Base-by-base conservation (phyloP, 106 monocot genomes). In the Dioscorea alata region DNA sequence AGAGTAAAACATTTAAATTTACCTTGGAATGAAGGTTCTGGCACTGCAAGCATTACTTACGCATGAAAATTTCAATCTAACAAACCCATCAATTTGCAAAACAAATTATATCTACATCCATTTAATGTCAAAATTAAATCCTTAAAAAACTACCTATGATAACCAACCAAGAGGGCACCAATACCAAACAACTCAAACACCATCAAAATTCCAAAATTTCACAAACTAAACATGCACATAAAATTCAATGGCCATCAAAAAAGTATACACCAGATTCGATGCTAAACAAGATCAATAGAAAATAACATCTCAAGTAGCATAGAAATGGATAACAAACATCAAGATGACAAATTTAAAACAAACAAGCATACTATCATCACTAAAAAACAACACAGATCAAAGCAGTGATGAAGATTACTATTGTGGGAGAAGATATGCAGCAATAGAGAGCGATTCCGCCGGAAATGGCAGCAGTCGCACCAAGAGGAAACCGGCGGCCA, bases 391-490 rank as follows among this genome's bases (percentile, higher is more conserved):
- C 20, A 23, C 35, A 60, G 70, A 70, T 28, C 28, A 51, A 61
- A 49, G 19, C 18, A 16, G 34, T 13, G 35, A 33, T 22, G 17
- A 13, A 28, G 13, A 51, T 59, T 75, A 83, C 87, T 19, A 73
- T 60, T 66, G 42, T 35, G 13, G 69, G 74, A 25, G 87, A 69
- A 23, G 81, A 79, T 48, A 50, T 81, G 73, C 20, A 71, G 52
- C 49, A 84, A 65, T 66, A 82, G 62, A 81, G n/a, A 6, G 74
- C 87, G 52, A 75, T 34, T 24, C 87, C 91, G 15, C 80, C 66
- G n/a, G 86, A 75, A 49, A 84, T 33, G 58, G 79, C 79, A 22
- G 84, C 81, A 42, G 72, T 73, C 4, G 86, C 74, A 4, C 78
- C 81, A 25, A 79, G 51, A 14, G 84, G 76, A 25, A 82, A 57